phyloP scores from a whole-genome alignment of 805 yeast species.

The Metschnikowia corniflorae region DNA sequence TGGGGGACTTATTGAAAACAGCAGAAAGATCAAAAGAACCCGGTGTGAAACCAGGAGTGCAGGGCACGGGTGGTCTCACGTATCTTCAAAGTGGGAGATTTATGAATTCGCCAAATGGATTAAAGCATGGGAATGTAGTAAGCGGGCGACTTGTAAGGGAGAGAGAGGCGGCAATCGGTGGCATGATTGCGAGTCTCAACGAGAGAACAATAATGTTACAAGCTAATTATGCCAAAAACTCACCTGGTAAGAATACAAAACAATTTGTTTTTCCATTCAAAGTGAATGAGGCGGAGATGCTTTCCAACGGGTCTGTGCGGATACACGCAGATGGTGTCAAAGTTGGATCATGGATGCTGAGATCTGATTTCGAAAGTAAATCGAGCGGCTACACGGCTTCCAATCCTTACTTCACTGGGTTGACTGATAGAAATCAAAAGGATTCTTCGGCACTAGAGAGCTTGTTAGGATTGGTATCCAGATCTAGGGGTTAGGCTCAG shows the following conservation, averaged over 20 bases:
- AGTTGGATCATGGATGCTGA: slow-evolving; percentile 39
- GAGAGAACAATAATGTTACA: slow-evolving; percentile 34
- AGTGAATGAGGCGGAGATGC: slow-evolving; percentile 35
- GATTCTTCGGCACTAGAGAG: slow-evolving; percentile 19
- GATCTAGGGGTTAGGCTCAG: slow-evolving; percentile 11
- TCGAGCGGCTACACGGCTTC: slow-evolving; percentile 30
- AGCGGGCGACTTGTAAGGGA: slow-evolving; percentile 65
- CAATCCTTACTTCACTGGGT: slow-evolving; percentile 29
- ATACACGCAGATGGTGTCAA: slow-evolving; percentile 39
- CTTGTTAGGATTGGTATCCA: slow-evolving; percentile 19
- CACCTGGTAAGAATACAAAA: slow-evolving; percentile 40
- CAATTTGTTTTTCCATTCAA: slow-evolving; percentile 44
- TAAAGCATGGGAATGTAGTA: slow-evolving; percentile 48
- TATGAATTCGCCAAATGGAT: slow-evolving; percentile 67
- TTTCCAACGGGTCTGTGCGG: slow-evolving; percentile 37
- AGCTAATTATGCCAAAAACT: slow-evolving; percentile 30
- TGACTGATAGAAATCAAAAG: slow-evolving; percentile 32
- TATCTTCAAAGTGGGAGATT: slow-evolving; percentile 68
- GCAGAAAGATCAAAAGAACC: slow-evolving; percentile 6
- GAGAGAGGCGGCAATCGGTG: slow-evolving; percentile 55
- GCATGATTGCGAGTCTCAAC: slow-evolving; percentile 39
- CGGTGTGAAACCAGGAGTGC: slow-evolving; percentile 26
- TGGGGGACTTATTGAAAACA: slow-evolving; percentile 24
- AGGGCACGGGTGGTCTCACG: slow-evolving; percentile 76
- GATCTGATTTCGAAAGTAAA: slow-evolving; percentile 19